Base-by-base conservation (phyloP, 352 stramenopile genomes). In the Pythium dissotocum region DNA sequence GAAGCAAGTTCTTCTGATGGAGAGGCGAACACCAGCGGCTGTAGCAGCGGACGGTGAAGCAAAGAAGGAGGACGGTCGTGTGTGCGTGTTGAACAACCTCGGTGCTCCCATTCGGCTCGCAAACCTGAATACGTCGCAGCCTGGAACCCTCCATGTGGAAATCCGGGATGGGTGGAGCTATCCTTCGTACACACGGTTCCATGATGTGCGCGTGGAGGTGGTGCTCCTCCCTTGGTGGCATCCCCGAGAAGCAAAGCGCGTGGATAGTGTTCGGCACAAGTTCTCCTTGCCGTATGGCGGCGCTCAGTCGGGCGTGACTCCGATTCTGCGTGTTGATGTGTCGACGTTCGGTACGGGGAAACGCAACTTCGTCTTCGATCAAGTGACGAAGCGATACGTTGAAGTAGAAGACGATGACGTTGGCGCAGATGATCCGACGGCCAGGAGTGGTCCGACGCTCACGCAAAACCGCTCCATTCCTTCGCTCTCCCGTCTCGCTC, bases 81-180 rank as follows among this genome's bases (percentile, higher is more conserved):
- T 96, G 10, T 94, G 83, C 52, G 88, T 96, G n/a, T 74, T 95
- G 7, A 96, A 96, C 65, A 96, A 94, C 56, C 76, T 96, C 2
- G 88, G 88, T 36, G 88, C 94, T 44, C 86, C 89, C 4, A 95
- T 97, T 75, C 87, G 88, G 6, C 79, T 97, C 14, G 89, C 89
- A 4, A 95, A 97, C 62, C 67, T 97, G 21, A 95, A 95, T 55
- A 97, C 89, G 1, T 95, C 88, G 2, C 83, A 90, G 24, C 77
- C 87, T 24, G 89, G 89, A 13, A 92, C 79, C 4, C 70, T 97
- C 40, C 80, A 88, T 52, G 84, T 97, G 6, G 86, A 97, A 26
- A 72, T 97, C 51, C 73, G 89, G 33, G 89, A 97, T 63, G 89
- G 89, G 12, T 97, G 89, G 89, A 93, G 78, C 16, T 93, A 86